A percentile compares a stretch with the other conserved stretches of the same genome.
Evolutionary conservation across 768 basidiomycete genomes (phyloP).

Genomic region (Tricholoma sp.): DNA sequence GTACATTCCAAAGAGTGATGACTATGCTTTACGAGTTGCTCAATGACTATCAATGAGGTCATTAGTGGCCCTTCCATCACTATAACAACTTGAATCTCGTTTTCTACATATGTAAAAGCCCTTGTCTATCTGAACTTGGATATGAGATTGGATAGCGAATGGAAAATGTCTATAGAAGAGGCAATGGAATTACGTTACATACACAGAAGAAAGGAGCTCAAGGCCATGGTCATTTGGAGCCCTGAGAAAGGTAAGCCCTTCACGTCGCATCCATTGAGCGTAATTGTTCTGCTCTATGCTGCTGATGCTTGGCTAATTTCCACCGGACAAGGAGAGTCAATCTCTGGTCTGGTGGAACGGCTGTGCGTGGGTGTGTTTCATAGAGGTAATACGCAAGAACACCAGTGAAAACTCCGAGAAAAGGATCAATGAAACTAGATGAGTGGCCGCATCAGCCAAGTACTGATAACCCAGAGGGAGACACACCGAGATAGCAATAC

Average conservation of each 20-base stretch:
- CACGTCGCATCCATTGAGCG: constrained; percentile 43
- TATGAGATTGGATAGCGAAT: too few species aligned
- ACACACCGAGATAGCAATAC: constrained; percentile 50
- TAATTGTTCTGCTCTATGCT: constrained; percentile 21
- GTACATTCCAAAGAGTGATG: constrained; percentile 48
- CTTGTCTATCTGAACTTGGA: background rate
- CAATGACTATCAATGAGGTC: constrained; percentile 5
- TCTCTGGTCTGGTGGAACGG: constrained; percentile 48
- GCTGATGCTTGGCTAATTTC: constrained; percentile 56
- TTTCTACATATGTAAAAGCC: background rate
- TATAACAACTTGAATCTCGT: constrained; percentile 15
- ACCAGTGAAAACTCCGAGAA: constrained; percentile 76
- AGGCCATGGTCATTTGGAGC: background rate
- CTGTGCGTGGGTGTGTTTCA: constrained; percentile 75
- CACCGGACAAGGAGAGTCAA: constrained; percentile 53
- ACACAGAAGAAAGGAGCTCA: background rate
- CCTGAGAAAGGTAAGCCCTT: background rate
- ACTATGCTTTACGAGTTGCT: constrained; percentile 36
- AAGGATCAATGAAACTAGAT: constrained; percentile 58
- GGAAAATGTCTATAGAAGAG: too few species aligned
- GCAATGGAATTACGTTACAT: too few species aligned
- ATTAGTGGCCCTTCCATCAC: background rate
- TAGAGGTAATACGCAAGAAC: constrained; percentile 73
- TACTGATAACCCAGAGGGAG: background rate
- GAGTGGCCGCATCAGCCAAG: constrained; percentile 7